Evolutionary conservation across 2,329 filamentous ascomycete species (phyloP), one percentile per base, ranked within the genome.

Genomic region (Chaetomium sp.): DNA sequence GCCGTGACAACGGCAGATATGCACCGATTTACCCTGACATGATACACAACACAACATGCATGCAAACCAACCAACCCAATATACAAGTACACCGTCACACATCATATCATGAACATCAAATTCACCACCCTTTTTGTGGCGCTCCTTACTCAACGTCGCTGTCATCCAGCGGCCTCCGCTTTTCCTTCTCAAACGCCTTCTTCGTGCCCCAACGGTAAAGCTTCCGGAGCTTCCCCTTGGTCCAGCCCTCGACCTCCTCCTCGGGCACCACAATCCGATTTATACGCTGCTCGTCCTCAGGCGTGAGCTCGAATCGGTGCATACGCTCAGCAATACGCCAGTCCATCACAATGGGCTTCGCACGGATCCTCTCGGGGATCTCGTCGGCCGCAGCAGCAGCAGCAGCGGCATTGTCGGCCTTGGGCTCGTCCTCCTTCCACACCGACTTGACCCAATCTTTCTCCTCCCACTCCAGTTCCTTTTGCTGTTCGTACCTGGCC

Each of bases 301-400:
- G 73, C 10, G 71, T 74, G 32, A 96, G 72, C 67, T 87, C 80
- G 65, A 94, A 95, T 52, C 81, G 82, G 55, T 87, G 80, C 92
- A 97, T 96, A 52, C 89, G 84, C 65, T 79, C 78, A 5, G 81
- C 81, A 59, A 96, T 85, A 40, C 91, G 80, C 10, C 82, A 73
- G 68, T 99, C 91, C 8, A 96, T 68, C 2, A 88, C 84, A 52
- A 96, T 75, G 9, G 85, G 80, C 53, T 86, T 82, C 7, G 87
- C 71, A 88, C 89, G 96, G 49, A 91, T 85, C 64, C 80, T 82
- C 71, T 91, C 88, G 60, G 76, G 77, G 41, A 72, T 71, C 54
- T 75, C 75, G 56, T 66, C 56, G 1, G 64, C 54, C 5, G 58
- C 52, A 32, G 52, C 52, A 5, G 41, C 12, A 6, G 61, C n/a